Evolutionary conservation across 495 filamentous ascomycete species (phyloP).

Genomic region (Acidiella bohemica): DNA sequence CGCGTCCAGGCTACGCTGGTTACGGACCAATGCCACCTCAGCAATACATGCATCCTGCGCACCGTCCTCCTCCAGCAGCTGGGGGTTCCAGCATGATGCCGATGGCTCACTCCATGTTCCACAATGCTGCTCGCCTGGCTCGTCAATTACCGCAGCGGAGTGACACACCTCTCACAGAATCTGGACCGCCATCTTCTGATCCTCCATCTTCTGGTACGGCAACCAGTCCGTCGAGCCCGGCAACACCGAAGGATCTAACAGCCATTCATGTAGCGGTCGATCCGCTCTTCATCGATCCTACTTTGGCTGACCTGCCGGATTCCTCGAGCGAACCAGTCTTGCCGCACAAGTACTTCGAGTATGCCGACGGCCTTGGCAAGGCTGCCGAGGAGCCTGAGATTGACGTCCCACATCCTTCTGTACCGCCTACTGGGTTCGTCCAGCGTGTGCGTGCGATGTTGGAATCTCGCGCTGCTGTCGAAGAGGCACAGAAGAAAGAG

Average conservation of each 20-base stretch:
- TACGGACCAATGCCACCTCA: constrained; percentile 8
- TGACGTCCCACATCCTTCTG: constrained; percentile 13
- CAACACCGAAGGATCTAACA: constrained; percentile 22
- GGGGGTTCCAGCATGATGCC: constrained; percentile 5
- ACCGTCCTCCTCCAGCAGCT: constrained; percentile 9
- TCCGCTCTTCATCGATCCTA: constrained; percentile 17
- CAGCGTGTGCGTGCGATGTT: constrained; percentile 23
- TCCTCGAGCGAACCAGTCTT: constrained; percentile 18
- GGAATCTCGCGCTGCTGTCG: constrained; percentile 19
- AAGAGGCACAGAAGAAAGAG: constrained; percentile 13
- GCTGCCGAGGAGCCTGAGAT: constrained; percentile 9
- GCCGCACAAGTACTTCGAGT: constrained; percentile 15
- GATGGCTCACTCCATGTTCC: constrained; percentile 18
- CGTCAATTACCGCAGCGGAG: constrained; percentile 18
- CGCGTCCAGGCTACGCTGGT: constrained; percentile 7
- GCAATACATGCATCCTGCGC: neutral
- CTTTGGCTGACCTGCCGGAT: constrained; percentile 12
- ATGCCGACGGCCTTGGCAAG: constrained; percentile 15
- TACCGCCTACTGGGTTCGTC: constrained; percentile 21
- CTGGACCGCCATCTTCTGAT: constrained; percentile 24
- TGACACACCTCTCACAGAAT: constrained; percentile 18
- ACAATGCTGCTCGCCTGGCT: constrained; percentile 19
- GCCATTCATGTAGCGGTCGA: constrained; percentile 22
- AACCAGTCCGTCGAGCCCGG: constrained; percentile 17
- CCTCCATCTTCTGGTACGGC: constrained; percentile 21